Base-by-base conservation (phyloP, 208 protist genomes). In the Kentomonas sorsogonicus region DNA sequence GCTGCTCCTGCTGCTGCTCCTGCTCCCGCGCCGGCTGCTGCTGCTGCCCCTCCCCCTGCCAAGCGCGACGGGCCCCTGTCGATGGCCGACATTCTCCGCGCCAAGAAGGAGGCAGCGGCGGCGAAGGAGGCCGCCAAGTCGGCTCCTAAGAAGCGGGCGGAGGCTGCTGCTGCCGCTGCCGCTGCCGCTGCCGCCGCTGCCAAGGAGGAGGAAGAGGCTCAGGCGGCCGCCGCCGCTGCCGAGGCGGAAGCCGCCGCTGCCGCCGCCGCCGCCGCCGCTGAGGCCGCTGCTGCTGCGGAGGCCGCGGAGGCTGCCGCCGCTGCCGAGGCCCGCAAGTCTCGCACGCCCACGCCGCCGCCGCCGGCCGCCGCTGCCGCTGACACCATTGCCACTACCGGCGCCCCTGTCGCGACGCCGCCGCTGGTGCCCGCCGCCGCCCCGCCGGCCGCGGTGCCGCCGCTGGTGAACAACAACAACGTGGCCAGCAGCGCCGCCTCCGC, bases 81-180 rank as follows among this genome's bases (percentile, higher is more conserved):
- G 16, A 40, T 53, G 1, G 23, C 61, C 10, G 36, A 66, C 0
- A 54, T 54, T 26, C 44, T 39, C 0, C 60, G 26, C 13, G 60
- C 31, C 41, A 40, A 25, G 23, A 45, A 47, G 22, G 50, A 22
- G 11, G 52, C 54, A 2, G 43, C 65, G 13, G 33, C 63, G 18
- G 66, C 40, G 23, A 66, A 55, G 58, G 26, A 65, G 53, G 55
- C 38, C 9, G 31, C 59, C 22, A 27, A 53, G 51, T 45, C 70
- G 0, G 64, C 56, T 5, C 23, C 59, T 16, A 55, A 64, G 27
- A 30, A 20, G 16, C 22, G 33, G 39, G 50, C 31, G 40, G 51
- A 54, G 55, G 44, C 52, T 40, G 54, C n/a, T 18, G 20, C 39
- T n/a, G 57, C 38, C 27, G 54, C 50, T 16, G 59, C 41, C 23